phyloP scores from a whole-genome alignment of 2,329 filamentous ascomycete species.

The Pestalotiopsis sp. region DNA sequence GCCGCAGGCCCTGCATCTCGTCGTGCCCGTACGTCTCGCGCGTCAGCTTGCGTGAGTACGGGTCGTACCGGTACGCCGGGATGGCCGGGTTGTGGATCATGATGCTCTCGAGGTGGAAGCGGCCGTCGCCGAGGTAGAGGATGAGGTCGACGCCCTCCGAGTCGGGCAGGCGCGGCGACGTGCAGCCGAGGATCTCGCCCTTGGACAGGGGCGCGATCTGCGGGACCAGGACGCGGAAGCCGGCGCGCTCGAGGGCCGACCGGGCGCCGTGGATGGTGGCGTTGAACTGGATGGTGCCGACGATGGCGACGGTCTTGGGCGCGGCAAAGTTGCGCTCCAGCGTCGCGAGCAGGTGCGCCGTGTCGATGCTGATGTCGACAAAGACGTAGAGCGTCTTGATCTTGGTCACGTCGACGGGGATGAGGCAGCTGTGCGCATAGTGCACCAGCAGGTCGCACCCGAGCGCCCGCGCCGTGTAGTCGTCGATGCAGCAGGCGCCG shows the following conservation, averaged over 20 bases:
- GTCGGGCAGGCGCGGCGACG: conserved; percentile 72
- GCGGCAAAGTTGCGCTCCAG: conserved; percentile 85
- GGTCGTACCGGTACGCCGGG: conserved; percentile 94
- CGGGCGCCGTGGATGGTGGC: conserved; percentile 89
- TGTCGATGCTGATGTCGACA: conserved; percentile 96
- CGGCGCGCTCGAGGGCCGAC: conserved; percentile 76
- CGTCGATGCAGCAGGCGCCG: conserved; percentile 97
- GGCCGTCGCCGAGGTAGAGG: conserved; percentile 40
- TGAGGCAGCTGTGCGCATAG: conserved; percentile 95
- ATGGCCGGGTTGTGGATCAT: conserved; percentile 97
- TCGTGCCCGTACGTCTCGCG: conserved; percentile 90
- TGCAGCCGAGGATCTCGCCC: conserved; percentile 97
- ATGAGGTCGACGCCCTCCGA: conserved; percentile 62
- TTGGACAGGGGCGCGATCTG: conserved; percentile 93
- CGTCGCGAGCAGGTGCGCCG: conserved; percentile 81
- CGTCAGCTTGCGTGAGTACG: conserved; percentile 89
- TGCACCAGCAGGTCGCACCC: conserved; percentile 95
- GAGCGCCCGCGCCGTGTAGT: conserved; percentile 92
- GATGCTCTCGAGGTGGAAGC: conserved; percentile 83
- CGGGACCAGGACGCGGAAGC: conserved; percentile 83
- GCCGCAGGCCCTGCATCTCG: conserved; percentile 83
- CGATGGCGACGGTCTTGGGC: conserved; percentile 86
- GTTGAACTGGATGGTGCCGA: conserved; percentile 99
- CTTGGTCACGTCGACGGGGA: conserved; percentile 93
- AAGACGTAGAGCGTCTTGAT: conserved; percentile 98